Evolutionary conservation across 768 basidiomycete genomes (phyloP), one percentile per base, ranked within the genome.

Genomic region (Rossbeevera mucosa): DNA sequence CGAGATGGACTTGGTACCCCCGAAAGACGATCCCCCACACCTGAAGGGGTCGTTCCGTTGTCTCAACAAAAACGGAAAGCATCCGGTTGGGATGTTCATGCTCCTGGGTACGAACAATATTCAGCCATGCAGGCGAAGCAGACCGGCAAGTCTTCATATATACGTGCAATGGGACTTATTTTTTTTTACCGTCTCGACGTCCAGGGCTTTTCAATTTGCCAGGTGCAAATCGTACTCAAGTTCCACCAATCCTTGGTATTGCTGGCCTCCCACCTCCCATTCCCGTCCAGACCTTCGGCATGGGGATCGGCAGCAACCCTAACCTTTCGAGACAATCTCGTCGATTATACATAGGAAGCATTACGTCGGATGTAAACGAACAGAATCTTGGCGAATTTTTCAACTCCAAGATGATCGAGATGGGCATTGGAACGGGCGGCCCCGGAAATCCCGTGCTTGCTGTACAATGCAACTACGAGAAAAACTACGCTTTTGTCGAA

Each of bases 401-500:
- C 83, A 97, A 97, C 65, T 74, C 77, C 50, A 93, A 95, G 74
- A 97, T 98, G 94, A 82, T 80, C 36, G 93, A 97, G 71, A 90
- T 91, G 84, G 79, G 78, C 56, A 83, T 94, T 44, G 89, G 91
- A 13, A 90, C 91, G 6, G 87, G 85, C 25, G 82, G 79, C 18
- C 82, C 89, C 21, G 93, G 91, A 20, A 92, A 93, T 57, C 91
- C 95, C 9, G 92, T 98, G 28, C 79, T 94, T 28, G 88, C 88
- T 18, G 93, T 96, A 5, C 93, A 95, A 64, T 89, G 96, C 74
- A 97, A 97, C 65, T 94, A 94, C 63, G 96, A 98, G 71, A 99
- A 98, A 78, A 94, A 92, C 62, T 99, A 97, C 66, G 96, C 96
- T 1, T 99, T 97, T 67, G 89, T 98, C 48, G 96, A 99, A 78